Conservation (phyloP, 352 stramenopile genomes). For the Phytophthora capsici region DNA sequence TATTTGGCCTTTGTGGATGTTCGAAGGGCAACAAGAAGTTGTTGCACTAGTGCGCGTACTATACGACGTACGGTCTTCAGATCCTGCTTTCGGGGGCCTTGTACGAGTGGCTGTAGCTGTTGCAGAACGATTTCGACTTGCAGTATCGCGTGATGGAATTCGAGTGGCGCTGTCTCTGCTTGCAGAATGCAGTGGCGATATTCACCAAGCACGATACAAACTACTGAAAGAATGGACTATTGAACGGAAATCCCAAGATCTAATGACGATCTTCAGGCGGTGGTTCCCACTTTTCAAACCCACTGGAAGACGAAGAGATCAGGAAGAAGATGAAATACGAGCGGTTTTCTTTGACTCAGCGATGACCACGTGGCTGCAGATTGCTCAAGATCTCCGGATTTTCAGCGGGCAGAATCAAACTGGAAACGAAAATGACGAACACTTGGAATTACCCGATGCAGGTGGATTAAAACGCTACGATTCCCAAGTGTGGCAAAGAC, state of each 20-base stretch:
- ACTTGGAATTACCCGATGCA: constrained; percentile 19
- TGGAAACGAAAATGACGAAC: not conserved
- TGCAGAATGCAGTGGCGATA: constrained; percentile 35
- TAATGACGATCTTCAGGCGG: constrained; percentile 52
- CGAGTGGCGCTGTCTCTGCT: constrained; percentile 50
- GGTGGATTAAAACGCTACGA: constrained; percentile 60
- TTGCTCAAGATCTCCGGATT: constrained; percentile 59
- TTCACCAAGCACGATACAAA: constrained; percentile 38
- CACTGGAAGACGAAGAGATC: constrained; percentile 4
- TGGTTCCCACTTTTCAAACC: constrained; percentile 50
- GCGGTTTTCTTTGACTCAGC: constrained; percentile 69
- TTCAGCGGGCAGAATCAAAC: constrained; percentile 17
- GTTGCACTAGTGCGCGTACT: constrained; percentile 69
- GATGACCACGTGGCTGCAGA: constrained; percentile 65
- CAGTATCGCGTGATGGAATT: constrained; percentile 52
- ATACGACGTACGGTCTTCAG: constrained; percentile 62
- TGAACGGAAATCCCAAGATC: constrained; percentile 52
- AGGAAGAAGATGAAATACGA: constrained; percentile 31
- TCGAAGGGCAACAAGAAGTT: constrained; percentile 66
- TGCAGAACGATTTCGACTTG: constrained; percentile 55
- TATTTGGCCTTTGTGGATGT: constrained; percentile 84
- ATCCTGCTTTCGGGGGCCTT: constrained; percentile 66
- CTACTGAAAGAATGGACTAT: constrained; percentile 43
- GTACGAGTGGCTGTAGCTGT: constrained; percentile 59
- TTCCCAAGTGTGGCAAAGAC: constrained; percentile 71